Conservation (phyloP, 176 grass and related monocot species). For the Carex pumila region DNA sequence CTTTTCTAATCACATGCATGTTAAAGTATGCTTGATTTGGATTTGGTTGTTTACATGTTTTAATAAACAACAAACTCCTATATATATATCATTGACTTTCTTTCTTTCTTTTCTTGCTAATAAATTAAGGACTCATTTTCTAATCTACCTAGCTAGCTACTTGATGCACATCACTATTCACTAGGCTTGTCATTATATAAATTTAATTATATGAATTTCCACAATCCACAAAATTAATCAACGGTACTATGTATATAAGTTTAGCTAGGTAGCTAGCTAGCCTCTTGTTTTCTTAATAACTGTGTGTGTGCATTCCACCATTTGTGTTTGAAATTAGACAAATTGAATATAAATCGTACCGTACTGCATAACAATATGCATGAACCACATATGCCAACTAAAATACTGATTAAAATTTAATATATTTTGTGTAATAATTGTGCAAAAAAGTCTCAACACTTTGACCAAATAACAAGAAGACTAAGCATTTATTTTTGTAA, state of each 20-base stretch:
- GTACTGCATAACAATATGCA: neutral
- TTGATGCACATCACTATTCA: neutral
- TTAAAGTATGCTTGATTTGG: slow-evolving; percentile 10
- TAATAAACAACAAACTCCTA: neutral
- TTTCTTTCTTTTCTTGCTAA: no score
- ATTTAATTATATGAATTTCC: neutral
- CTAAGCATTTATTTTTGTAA: no score
- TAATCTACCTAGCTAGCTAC: no score
- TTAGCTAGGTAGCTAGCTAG: neutral
- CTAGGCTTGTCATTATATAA: neutral
- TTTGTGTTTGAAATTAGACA: neutral
- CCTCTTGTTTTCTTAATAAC: neutral
- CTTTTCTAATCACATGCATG: slow-evolving; percentile 9
- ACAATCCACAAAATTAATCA: neutral
- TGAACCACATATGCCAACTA: neutral
- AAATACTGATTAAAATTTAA: neutral
- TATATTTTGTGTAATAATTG: neutral
- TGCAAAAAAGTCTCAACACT: neutral
- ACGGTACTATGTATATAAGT: neutral
- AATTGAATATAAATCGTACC: neutral
- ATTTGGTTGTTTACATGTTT: no score
- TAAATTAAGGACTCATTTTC: neutral
- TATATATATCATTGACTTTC: no score
- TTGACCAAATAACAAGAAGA: neutral
- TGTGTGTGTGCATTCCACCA: neutral